Base-by-base conservation (phyloP, 306 rosid genomes). In the Quercus ilex region DNA sequence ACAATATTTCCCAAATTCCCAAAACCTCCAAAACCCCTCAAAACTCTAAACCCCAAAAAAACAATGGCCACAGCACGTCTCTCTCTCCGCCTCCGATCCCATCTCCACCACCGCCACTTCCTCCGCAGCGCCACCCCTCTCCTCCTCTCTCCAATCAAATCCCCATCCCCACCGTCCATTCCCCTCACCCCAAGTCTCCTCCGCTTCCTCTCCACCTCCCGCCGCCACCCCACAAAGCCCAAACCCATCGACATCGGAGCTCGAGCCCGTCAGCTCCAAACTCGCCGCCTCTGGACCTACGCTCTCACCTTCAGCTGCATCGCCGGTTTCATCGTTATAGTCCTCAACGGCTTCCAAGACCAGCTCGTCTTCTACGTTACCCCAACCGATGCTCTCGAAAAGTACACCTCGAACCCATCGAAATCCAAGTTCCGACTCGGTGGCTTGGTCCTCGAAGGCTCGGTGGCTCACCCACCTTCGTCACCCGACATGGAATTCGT, bases 391-490 rank as follows among this genome's bases (percentile, higher is more conserved):
- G 95, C 91, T 1, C 79, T 95, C 0, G 89, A 93, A 21, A 88
- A 91, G 65, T 81, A 76, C 83, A 5, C 86, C 1, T n/a, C 63
- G 3, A 89, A 95, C 52, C 98, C 99, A 0, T 65, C 91, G 53
- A 95, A 92, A 83, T 74, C 77, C 78, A 91, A 90, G 91, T 92
- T 95, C 84, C 84, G 97, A 17, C 87, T 95, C 67, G 99, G 99
- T 0, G 99, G 99, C 23, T 72, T 95, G 41, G 98, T 95, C 74
- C 91, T 91, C 1, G 99, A 95, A 85, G 99, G 99, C 35, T 92
- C 98, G 81, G 90, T 95, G 0, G 85, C 85, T 63, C 91, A 92
- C 18, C 98, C 99, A 0, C 82, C 91, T 1, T 89, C 92, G 0
- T 87, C 98, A 3, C 82, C 92, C 5, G 97, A 89, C 31, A 86